Evolutionary conservation across 2,329 filamentous ascomycete genomes (phyloP), one percentile per base, ranked within the genome.

Genomic region (Mycosphaerella sp.): DNA sequence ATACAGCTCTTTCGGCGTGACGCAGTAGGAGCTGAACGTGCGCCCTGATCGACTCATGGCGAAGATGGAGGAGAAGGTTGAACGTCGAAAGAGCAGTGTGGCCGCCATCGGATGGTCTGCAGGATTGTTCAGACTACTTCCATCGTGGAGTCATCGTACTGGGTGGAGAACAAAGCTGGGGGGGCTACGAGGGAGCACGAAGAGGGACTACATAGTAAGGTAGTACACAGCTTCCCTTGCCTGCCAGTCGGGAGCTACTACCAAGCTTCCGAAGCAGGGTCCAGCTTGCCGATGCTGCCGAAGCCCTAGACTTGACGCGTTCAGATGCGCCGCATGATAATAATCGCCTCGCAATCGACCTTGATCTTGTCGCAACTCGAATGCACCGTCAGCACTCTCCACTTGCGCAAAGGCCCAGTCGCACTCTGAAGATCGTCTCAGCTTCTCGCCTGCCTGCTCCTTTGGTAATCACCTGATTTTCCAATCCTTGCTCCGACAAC

Each of bases 1-100:
- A 65, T 85, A 73, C 51, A 97, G 83, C 71, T 96, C 85, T 55
- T 82, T 79, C 0, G 93, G 91, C 1, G 87, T 85, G 65, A 98
- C 85, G 56, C 97, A 78, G 70, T 95, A 97, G 49, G 85, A 87
- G 53, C 83, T 85, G 66, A 95, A 84, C 16, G 73, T 56, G 41
- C 73, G 64, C 40, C 50, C 42, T 18, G 68, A 63, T 42, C 59
- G 56, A 7, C 54, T 52, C 64, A 72, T 71, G 49, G 59, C 66
- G 62, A 55, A 41, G 14, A 49, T n/a, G 14, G 39, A 21, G 21
- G 21, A 36, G 34, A 43, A 44, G 18, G 32, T 35, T 13, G 52
- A 36, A 37, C 47, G 37, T 8, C 37, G 42, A 12, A 48, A 12
- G 14, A 50, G 44, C 36, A 54, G 40, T 28, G 42, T 28, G 32